A percentile compares a stretch with the other conserved stretches of the same genome.
Evolutionary conservation across 176 grass and related monocot species (phyloP).

Genomic region (Microstegium vimineum): DNA sequence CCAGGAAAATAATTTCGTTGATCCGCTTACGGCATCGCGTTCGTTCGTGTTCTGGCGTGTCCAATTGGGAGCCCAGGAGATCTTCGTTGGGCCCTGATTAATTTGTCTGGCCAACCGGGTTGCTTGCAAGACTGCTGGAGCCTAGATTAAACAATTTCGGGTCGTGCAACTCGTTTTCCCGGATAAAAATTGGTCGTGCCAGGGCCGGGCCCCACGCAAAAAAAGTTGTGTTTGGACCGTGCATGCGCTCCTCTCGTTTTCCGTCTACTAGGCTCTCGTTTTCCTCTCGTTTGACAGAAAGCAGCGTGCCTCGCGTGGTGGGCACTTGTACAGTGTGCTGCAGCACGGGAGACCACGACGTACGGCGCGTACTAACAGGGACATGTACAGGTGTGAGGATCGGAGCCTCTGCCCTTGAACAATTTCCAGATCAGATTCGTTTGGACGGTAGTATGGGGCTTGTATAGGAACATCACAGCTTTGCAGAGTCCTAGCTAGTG

Average conservation of each 20-base stretch:
- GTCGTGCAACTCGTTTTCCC: constrained; percentile 12
- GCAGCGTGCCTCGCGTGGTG: constrained; percentile 19
- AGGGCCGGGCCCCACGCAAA: background rate
- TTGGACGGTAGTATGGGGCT: background rate
- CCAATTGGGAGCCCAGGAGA: background rate
- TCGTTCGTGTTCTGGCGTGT: background rate
- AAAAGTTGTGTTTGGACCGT: background rate
- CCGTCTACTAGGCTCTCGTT: background rate
- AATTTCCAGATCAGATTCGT: background rate
- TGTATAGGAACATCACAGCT: background rate
- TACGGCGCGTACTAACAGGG: background rate
- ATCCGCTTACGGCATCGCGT: constrained; percentile 17
- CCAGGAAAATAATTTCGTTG: background rate
- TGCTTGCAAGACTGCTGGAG: background rate
- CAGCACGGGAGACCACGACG: background rate
- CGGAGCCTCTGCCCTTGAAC: background rate
- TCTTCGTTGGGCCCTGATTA: background rate
- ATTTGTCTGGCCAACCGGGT: background rate
- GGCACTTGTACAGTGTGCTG: background rate
- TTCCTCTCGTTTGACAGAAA: background rate
- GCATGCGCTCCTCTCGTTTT: background rate
- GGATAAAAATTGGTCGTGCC: constrained; percentile 12
- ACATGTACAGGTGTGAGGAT: background rate
- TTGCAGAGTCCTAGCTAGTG: background rate
- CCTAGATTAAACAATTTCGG: background rate